Percentiles rank a stretch among this genome's conserved stretches.
Evolutionary conservation across 129 eudicot genomes (phyloP).

Genomic region (sunflower (Helianthus annuus)): HanXRQr2.0-SUNRISE NC_035435.2:43050136-43050635

Average conservation of each 20-base stretch:
- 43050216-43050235: too few species aligned
- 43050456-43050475: slow-evolving; percentile 10
- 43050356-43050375: slow-evolving; percentile 3
- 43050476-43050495: slow-evolving; percentile 9
- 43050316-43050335: slow-evolving; percentile 9
- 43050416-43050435: neutral
- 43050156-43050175: too few species aligned
- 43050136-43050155: too few species aligned
- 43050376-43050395: slow-evolving; percentile 15
- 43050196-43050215: too few species aligned
- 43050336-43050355: neutral
- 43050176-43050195: too few species aligned
- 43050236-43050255: neutral
- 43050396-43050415: neutral
- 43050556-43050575: slow-evolving; percentile 3
- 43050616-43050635: neutral
- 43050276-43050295: slow-evolving; percentile 3
- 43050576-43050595: neutral
- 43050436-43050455: neutral
- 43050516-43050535: slow-evolving; percentile 17
- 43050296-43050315: slow-evolving; percentile 19
- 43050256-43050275: neutral
- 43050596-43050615: neutral
- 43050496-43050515: neutral
- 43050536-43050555: neutral